These are phyloP conservation scores for Yamadazyma endophytica DNA, from an alignment of 805 yeast genomes.

Conservation along the genomic window DNA sequence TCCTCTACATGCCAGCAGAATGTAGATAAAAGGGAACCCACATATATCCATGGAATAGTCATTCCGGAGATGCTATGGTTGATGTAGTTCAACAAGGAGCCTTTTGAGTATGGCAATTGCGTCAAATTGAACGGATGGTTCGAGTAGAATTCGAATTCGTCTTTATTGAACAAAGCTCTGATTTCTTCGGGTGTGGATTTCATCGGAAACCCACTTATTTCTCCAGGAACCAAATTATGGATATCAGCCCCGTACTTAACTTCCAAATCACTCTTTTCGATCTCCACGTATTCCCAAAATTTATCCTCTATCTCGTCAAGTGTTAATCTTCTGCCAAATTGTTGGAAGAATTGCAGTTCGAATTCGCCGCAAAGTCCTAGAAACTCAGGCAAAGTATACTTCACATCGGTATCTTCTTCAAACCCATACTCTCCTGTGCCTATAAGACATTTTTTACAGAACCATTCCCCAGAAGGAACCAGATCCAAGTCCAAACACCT, in stretches of 20 bases:
- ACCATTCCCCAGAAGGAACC: slow-evolving; percentile 67
- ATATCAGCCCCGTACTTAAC: slow-evolving; percentile 86
- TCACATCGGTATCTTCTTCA: slow-evolving; percentile 54
- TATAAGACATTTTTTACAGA: slow-evolving; percentile 76
- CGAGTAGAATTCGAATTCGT: slow-evolving; percentile 29
- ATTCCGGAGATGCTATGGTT: slow-evolving; percentile 78
- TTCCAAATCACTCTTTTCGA: slow-evolving; percentile 43
- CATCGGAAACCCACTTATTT: slow-evolving; percentile 74
- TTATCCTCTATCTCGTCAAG: slow-evolving; percentile 51
- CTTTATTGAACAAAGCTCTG: slow-evolving; percentile 7
- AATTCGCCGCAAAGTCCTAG: slow-evolving; percentile 51
- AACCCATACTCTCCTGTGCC: slow-evolving; percentile 90
- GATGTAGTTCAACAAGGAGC: slow-evolving; percentile 65
- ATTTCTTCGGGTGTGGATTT: slow-evolving; percentile 15
- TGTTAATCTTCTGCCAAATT: slow-evolving; percentile 27
- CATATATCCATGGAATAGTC: slow-evolving; percentile 93
- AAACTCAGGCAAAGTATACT: slow-evolving; percentile 59
- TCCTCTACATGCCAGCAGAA: slow-evolving; percentile 98
- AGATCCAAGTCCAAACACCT: slow-evolving; percentile 51
- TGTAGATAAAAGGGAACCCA: slow-evolving; percentile 85
- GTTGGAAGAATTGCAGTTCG: slow-evolving; percentile 35
- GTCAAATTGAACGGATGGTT: slow-evolving; percentile 74
- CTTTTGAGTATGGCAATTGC: slow-evolving; percentile 63
- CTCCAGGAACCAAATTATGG: slow-evolving; percentile 60
- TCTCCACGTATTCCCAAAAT: slow-evolving; percentile 58